Evolutionary conservation across 352 stramenopile genomes (phyloP), one percentile per base, ranked within the genome.

Genomic region (Pythium pectinolyticum): DNA sequence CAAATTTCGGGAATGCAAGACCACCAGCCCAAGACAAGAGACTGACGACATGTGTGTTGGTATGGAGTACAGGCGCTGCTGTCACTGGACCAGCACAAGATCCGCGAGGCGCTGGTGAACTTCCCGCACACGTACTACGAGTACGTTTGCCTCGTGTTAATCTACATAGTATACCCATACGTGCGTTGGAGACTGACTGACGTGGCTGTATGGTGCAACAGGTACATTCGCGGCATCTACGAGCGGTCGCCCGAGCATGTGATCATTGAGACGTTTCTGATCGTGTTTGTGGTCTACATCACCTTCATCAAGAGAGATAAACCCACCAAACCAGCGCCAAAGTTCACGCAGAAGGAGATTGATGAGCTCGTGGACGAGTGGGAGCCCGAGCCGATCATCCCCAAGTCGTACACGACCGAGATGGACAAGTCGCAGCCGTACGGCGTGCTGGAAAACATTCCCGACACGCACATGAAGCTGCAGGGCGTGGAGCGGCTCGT

Each of bases 221-320:
- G 75, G 47, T 88, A 94, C 71, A 91, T 94, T 43, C 80, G 66
- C 68, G 79, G 77, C 57, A 90, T 94, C 65, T 94, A 92, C 69
- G 74, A 83, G 61, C 82, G 84, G 59, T 89, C 75, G 49, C 96
- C 96, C 3, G 78, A 98, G 61, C 97, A 99, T 68, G 95, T 99
- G 40, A 89, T 98, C 43, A 95, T 99, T 43, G 97, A 99, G 86
- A 99, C 96, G 32, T 91, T 97, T 27, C 77, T 99, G n/a, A 96
- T 99, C 43, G 75, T 92, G 22, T 98, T 98, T 63, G 94, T 98
- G 50, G 68, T 98, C 25, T 98, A 97, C 77, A 92, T 99, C 61
- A 81, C 97, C 12, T 78, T 99, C 31, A 70, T 92, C 49, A 94
- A 94, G 73, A 83, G 82, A 32, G 82, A 88, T 63, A 86, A 86